phyloP scores from a whole-genome alignment of 1,284 basidiomycete species.

The Tylopilus sp. region DNA sequence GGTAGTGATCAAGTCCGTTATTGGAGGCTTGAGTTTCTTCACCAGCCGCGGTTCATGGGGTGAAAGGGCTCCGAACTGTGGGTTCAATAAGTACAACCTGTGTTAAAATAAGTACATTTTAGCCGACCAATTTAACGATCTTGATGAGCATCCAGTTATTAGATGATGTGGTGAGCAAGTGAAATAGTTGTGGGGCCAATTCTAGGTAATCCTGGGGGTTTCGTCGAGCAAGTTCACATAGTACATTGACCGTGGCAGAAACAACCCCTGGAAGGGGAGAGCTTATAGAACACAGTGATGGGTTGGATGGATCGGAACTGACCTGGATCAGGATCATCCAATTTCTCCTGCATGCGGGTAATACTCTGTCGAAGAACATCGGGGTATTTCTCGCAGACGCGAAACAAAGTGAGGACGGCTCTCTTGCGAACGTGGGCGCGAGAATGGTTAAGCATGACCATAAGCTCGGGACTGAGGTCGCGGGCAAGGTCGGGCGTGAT shows the following conservation, averaged over 20 bases:
- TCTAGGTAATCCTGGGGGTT: slow-evolving; percentile 78
- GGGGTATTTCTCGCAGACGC: slow-evolving; percentile 74
- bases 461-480: slow-evolving; percentile 84
- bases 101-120: neutral
- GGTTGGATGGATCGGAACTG: slow-evolving; percentile 16
- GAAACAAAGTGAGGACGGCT: slow-evolving; percentile 80
- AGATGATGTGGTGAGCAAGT: slow-evolving; percentile 88
- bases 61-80: slow-evolving; percentile 84
- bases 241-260: slow-evolving; percentile 87
- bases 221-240: slow-evolving; percentile 87
- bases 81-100: slow-evolving; percentile 10
- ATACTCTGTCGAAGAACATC: slow-evolving; percentile 69
- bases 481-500: slow-evolving; percentile 85
- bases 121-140: slow-evolving; percentile 86
- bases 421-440: slow-evolving; percentile 86
- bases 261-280: slow-evolving; percentile 67
- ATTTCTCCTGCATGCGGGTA: slow-evolving; percentile 73
- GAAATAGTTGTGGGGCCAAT: slow-evolving; percentile 91
- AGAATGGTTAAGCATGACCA: slow-evolving; percentile 89
- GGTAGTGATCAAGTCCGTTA: slow-evolving; percentile 92
- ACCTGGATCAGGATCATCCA: slow-evolving; percentile 85
- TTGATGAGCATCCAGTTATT: slow-evolving; percentile 99
- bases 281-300: neutral
- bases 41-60: slow-evolving; percentile 92
- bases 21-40: slow-evolving; percentile 89